Base-by-base conservation (phyloP, 345 rosid species). In the Trapa incisa region DNA sequence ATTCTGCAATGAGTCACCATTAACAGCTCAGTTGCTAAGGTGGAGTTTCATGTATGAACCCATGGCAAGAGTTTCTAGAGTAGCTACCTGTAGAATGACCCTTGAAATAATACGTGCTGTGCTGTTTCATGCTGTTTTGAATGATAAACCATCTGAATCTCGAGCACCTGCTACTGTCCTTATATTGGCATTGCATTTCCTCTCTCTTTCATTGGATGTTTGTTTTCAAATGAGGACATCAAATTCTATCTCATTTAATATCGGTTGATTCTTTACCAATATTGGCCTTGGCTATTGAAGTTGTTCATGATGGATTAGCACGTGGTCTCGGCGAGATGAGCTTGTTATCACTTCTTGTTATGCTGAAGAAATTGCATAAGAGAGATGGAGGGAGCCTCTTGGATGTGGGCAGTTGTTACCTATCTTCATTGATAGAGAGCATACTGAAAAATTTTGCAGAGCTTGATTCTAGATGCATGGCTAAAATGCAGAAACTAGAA, bases 301-400 rank as follows among this genome's bases (percentile, higher is more conserved):
- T 85, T 75, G 76, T 85, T 74, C 66, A 47, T 65, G 85, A 83
- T 74, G 90, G 88, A 47, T 47, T 67, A 66, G 65, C 70, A 65
- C 75, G 76, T 73, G 83, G 72, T 72, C 78, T 84, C 78, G 89
- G 81, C 67, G 82, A 72, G 45, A 77, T 81, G 68, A 91, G 89
- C 80, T 76, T 91, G 78, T 76, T 91, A 72, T 94, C 99, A 6
- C 96, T 94, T 78, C 99, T 94, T 68, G 96, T 89, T 77, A 77
- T 78, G 65, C 74, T 91, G 75, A 83, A 86, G 95, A 78, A 80
- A 74, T 82, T 82, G 73, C 88, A 86, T 76, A 80, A 67, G 75
- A 85, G 73, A 61, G 85, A 78, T 52, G 57, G 66, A 32, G 81
- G 79, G 65, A 78, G 75, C 61, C 75, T 78, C 70, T 17, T 75